Conservation (phyloP, 805 yeast genomes). For the Cyberlindnera mrakii region DNA sequence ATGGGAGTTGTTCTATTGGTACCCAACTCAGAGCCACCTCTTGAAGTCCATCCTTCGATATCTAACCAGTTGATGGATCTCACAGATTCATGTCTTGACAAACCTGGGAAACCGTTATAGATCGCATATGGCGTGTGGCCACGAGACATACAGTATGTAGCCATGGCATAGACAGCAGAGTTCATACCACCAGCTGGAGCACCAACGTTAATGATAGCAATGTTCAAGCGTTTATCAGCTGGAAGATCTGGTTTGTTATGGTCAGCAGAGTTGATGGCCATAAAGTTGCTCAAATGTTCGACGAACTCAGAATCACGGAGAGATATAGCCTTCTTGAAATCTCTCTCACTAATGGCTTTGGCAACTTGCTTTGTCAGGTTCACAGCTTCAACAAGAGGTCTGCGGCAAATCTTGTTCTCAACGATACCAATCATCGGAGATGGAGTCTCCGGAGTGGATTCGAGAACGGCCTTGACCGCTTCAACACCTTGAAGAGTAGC, state of each 20-base stretch:
- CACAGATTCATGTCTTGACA: slow-evolving; percentile 57
- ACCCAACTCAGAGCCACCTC: slow-evolving; percentile 80
- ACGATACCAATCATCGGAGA: slow-evolving; percentile 73
- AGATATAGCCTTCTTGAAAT: slow-evolving; percentile 64
- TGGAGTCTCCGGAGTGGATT: slow-evolving; percentile 61
- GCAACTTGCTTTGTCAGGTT: slow-evolving; percentile 67
- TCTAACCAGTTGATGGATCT: slow-evolving; percentile 59
- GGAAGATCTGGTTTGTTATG: slow-evolving; percentile 59
- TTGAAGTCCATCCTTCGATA: slow-evolving; percentile 64
- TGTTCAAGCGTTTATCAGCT: slow-evolving; percentile 45
- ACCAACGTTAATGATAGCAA: slow-evolving; percentile 71
- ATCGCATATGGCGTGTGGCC: slow-evolving; percentile 72
- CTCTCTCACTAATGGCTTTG: slow-evolving; percentile 54
- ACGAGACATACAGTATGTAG: slow-evolving; percentile 65
- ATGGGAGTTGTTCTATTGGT: slow-evolving; percentile 69
- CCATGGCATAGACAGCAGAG: slow-evolving; percentile 70
- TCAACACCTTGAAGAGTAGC: slow-evolving; percentile 82
- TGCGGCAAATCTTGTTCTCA: slow-evolving; percentile 64
- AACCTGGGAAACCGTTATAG: slow-evolving; percentile 69
- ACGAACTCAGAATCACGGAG: slow-evolving; percentile 66
- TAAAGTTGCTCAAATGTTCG: slow-evolving; percentile 57
- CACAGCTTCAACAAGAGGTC: slow-evolving; percentile 70
- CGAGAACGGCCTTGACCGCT: slow-evolving; percentile 71
- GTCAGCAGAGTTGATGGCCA: slow-evolving; percentile 63
- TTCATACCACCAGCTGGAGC: slow-evolving; percentile 79